These are phyloP conservation scores for Bruguiera parviflora DNA, from an alignment of 345 rosid genomes.

Conservation along the genomic window DNA sequence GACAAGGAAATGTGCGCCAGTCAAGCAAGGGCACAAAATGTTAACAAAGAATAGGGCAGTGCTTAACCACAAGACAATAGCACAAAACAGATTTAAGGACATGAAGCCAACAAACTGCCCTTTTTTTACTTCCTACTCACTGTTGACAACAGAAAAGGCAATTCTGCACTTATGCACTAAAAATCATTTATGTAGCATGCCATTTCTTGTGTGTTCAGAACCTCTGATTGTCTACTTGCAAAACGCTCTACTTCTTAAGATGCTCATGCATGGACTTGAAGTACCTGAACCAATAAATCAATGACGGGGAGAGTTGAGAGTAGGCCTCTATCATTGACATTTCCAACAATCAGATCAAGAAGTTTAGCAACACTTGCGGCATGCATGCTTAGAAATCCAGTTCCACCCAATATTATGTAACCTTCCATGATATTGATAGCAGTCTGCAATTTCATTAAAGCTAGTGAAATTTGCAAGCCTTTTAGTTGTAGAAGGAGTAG, in stretches of 20 bases:
- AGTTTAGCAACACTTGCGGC: slow-evolving; percentile 80
- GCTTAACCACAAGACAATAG: too few relatives aligned
- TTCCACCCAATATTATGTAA: slow-evolving; percentile 76
- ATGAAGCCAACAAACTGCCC: too few relatives aligned
- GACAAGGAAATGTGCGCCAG: too few relatives aligned
- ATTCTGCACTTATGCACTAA: too few relatives aligned
- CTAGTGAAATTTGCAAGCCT: too few relatives aligned
- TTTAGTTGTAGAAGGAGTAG: neutral
- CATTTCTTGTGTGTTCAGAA: neutral
- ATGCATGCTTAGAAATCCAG: slow-evolving; percentile 72
- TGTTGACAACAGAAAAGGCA: too few relatives aligned
- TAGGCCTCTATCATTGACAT: slow-evolving; percentile 84
- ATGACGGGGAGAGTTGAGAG: slow-evolving; percentile 78
- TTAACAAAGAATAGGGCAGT: too few relatives aligned
- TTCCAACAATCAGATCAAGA: slow-evolving; percentile 89
- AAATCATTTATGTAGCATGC: neutral
- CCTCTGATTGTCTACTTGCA: too few relatives aligned
- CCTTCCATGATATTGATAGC: slow-evolving; percentile 76
- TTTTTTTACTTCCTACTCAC: too few relatives aligned
- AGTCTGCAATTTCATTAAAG: slow-evolving; percentile 49
- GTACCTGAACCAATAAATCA: slow-evolving; percentile 86
- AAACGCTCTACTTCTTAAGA: neutral
- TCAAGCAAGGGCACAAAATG: too few relatives aligned
- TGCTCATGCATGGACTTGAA: neutral
- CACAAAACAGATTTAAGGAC: too few relatives aligned